Evolutionary conservation across 73 alveolate species (phyloP), one percentile per base, ranked within the genome.

Genomic region (Blepharisma stoltei): DNA sequence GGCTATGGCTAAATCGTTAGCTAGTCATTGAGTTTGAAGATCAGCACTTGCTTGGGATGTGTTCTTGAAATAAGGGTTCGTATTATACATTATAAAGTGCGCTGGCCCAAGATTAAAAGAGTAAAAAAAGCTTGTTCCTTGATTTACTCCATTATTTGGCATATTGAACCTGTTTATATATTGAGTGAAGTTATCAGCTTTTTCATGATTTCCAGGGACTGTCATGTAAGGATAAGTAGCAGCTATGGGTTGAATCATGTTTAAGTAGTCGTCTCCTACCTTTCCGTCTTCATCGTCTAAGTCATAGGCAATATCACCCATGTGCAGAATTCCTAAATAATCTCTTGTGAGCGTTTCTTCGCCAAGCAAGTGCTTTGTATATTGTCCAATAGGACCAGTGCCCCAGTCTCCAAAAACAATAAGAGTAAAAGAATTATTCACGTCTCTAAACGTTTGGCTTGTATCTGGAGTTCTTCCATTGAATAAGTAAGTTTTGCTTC

Each of bases 401-500:
- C 73, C 73, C 73, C 73, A 60, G 46, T 60, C 73, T 20, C 73
- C 73, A 14, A 60, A 9, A 60, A 60, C 46, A 60, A 60, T 60
- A 1, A 60, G 2, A 32, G 41, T 32, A 32, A 32, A 32, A 32
- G 41, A 32, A 32, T 32, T 32, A 32, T 32, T 32, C 5, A 32
- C 41, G 3, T 32, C 41, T 32, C 41, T 32, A 32, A 32, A 32
- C 0, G 41, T 32, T 32, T 32, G 41, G 41, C 41, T 32, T 32
- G 41, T 32, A 32, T 60, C 73, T 14, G 73, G 73, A 60, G 73
- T 60, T 60, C 73, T 14, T 18, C 73, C 73, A 9, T 11, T 18
- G 4, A 18, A 60, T 38, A 60, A n/a, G 23, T 18, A 60, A 1
- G 23, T 25, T 14, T 60, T 25, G 48, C 48, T 18, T 38, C 73